A percentile compares a stretch with the other conserved stretches of the same genome.
Evolutionary conservation across 2,329 filamentous ascomycete genomes (phyloP).

Genomic region (Cladosporium sp.): DNA sequence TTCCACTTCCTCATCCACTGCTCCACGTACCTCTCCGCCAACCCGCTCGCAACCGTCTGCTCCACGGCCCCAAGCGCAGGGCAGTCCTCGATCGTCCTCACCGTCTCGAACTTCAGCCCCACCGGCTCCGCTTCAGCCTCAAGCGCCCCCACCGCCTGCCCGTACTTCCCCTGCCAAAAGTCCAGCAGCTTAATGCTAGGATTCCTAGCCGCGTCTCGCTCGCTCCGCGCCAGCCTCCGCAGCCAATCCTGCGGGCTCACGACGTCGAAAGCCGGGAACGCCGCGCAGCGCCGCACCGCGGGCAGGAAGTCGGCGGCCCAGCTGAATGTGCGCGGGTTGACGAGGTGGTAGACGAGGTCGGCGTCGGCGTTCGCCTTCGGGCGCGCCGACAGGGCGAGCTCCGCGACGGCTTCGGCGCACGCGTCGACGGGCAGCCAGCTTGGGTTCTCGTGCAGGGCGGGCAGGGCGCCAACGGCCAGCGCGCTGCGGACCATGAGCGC

Average conservation of each 20-base stretch:
- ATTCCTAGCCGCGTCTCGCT: constrained; percentile 25
- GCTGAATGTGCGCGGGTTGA: constrained; percentile 32
- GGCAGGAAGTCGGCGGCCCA: constrained; percentile 52
- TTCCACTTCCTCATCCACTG: constrained; percentile 18
- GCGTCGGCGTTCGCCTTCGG: constrained; percentile 4
- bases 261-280: constrained; percentile 18
- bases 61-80: constrained; percentile 10
- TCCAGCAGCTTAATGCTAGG: constrained; percentile 29
- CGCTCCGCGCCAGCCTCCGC: constrained; percentile 16
- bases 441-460: constrained; percentile 35
- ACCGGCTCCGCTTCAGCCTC: constrained; percentile 9
- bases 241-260: constrained; percentile 22
- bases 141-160: constrained; percentile 5
- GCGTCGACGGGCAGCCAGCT: constrained; percentile 31
- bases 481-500: constrained; percentile 45
- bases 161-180: constrained; percentile 28
- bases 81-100: constrained; percentile 15
- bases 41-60: constrained; percentile 17
- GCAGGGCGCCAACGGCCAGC: constrained; percentile 40
- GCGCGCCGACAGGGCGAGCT: constrained; percentile 6
- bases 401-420: constrained; percentile 19
- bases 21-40: constrained; percentile 21
- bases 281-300: constrained; percentile 30
- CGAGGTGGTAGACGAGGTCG: constrained; percentile 30
- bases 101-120: constrained; percentile 18